A percentile compares a stretch with the other conserved stretches of the same genome.
phyloP scores from a whole-genome alignment of 345 rosid species.

The rapeseed (Brassica napus) region DNA sequence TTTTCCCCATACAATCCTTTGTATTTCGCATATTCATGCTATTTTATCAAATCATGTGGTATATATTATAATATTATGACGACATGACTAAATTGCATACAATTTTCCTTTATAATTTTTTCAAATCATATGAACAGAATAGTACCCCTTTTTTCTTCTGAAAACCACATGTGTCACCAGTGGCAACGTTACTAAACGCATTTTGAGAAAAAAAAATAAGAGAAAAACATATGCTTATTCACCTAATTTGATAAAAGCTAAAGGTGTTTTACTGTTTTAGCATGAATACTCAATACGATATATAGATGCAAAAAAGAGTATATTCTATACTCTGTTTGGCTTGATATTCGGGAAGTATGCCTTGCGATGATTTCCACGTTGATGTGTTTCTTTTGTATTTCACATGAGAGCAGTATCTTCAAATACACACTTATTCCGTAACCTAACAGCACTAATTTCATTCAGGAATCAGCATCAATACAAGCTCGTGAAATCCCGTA shows the following conservation, averaged over 20 bases:
- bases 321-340: neutral
- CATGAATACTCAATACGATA: neutral
- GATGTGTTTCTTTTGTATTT: neutral
- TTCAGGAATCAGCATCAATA: slow-evolving; percentile 11
- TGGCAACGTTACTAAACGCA: neutral
- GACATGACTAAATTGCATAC: neutral
- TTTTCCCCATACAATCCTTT: neutral
- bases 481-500: neutral
- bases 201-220: neutral
- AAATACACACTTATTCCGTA: slow-evolving; percentile 12
- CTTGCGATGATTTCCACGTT: slow-evolving; percentile 6
- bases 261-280: neutral
- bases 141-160: neutral
- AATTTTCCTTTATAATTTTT: neutral
- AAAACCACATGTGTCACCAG: neutral
- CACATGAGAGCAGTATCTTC: neutral
- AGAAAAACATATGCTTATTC: neutral
- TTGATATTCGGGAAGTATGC: neutral
- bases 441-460: slow-evolving; percentile 9
- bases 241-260: neutral
- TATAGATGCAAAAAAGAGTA: neutral
- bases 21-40: neutral
- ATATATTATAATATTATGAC: neutral
- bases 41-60: neutral
- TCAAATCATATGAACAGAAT: neutral